These are phyloP conservation scores for Clavariopsis aquatica DNA, from an alignment of 495 filamentous ascomycete species.

Conservation along the genomic window DNA sequence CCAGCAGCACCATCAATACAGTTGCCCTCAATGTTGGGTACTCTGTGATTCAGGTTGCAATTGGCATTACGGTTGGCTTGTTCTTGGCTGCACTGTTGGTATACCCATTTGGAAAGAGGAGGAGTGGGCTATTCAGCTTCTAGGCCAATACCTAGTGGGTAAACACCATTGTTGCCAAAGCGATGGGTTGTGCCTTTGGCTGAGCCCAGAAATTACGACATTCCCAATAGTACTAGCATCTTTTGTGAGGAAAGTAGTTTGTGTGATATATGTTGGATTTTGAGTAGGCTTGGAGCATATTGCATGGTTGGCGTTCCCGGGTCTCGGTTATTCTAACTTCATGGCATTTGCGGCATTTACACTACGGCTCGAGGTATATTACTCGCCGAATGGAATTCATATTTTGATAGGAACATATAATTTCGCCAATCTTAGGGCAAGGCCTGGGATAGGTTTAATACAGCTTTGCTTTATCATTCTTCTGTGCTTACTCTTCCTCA, in stretches of 20 bases:
- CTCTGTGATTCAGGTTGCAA: constrained; percentile 87
- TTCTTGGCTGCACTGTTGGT: constrained; percentile 84
- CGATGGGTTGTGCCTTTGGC: not conserved
- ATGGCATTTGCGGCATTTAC: too few relatives aligned
- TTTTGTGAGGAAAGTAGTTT: not conserved
- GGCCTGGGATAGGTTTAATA: too few relatives aligned
- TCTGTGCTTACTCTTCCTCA: too few relatives aligned
- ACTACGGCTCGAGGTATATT: too few relatives aligned
- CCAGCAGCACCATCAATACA: constrained; percentile 55
- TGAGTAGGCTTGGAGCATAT: not conserved
- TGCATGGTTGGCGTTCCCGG: not conserved
- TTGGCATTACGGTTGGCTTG: constrained; percentile 88
- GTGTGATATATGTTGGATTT: not conserved
- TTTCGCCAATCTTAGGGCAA: too few relatives aligned
- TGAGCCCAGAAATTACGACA: not conserved
- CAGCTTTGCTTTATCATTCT: too few relatives aligned
- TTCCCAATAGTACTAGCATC: not conserved
- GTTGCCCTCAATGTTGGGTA: constrained; percentile 84
- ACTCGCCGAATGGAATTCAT: too few relatives aligned
- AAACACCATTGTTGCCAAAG: not conserved
- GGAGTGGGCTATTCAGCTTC: constrained; percentile 87
- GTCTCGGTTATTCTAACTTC: too few relatives aligned
- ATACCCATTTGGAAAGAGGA: constrained; percentile 88
- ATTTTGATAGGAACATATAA: too few relatives aligned
- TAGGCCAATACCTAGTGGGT: constrained; percentile 40